Evolutionary conservation across 1,139 yeast genomes (phyloP).

Genomic region (Magnusiomyces fungicola): DNA sequence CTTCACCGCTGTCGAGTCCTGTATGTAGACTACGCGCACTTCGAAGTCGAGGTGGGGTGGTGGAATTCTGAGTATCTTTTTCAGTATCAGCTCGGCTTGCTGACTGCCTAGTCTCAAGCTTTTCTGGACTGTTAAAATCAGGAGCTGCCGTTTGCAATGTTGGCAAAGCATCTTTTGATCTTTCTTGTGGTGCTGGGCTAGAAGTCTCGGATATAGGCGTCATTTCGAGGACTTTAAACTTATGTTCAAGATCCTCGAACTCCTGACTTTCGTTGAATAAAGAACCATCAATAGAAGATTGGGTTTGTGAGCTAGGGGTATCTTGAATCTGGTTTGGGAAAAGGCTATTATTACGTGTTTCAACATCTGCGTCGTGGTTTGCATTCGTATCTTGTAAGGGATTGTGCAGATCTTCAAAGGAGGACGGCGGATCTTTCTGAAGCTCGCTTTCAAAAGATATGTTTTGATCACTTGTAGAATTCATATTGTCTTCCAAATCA

Average conservation of each 20-base stretch:
- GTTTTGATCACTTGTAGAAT: background rate
- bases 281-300: background rate
- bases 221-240: background rate
- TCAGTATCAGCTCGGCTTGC: background rate
- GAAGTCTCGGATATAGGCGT: background rate
- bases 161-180: background rate
- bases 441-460: background rate
- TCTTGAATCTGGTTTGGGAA: background rate
- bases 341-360: background rate
- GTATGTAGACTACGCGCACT: background rate
- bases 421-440: background rate
- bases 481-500: background rate
- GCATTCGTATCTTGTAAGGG: background rate
- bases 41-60: background rate
- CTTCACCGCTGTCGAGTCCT: background rate
- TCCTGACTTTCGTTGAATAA: background rate
- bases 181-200: background rate
- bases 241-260: background rate
- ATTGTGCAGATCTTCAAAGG: background rate
- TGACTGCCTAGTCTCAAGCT: background rate
- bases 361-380: background rate
- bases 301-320: background rate
- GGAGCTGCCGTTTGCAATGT: background rate
- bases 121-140: background rate
- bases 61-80: background rate